Conservation (phyloP, 805 yeast species). For the Spathaspora passalidarum region DNA sequence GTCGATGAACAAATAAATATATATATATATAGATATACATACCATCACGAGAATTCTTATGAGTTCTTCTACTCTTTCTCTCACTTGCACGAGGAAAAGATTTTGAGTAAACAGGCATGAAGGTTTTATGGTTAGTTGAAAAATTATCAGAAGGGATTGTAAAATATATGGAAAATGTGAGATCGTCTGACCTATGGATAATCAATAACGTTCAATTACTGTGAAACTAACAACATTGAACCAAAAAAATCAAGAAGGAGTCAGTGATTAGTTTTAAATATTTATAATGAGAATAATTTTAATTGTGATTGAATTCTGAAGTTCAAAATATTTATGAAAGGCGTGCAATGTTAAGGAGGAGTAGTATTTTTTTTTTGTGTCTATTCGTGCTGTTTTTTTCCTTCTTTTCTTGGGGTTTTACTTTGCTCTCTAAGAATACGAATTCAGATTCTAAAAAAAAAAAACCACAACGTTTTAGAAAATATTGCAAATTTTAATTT, state of each 20-base stretch:
- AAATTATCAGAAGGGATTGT: no score
- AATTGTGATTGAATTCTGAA: neutral
- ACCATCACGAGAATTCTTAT: conserved; percentile 38
- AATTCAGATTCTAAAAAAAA: neutral
- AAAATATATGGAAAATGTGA: no score
- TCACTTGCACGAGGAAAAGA: conserved; percentile 9
- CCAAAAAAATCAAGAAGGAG: neutral
- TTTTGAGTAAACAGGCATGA: neutral
- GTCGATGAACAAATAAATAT: neutral
- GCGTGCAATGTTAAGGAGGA: neutral
- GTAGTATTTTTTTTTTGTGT: neutral
- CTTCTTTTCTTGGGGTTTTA: neutral
- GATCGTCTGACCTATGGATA: no score
- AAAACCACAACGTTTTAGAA: neutral
- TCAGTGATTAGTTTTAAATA: neutral
- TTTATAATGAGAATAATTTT: neutral
- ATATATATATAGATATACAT: conserved; percentile 6
- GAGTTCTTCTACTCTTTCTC: conserved; percentile 34
- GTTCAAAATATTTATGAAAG: neutral
- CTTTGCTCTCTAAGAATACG: neutral
- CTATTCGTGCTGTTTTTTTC: no score
- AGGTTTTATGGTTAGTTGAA: neutral
- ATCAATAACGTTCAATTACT: neutral
- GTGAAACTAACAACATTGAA: neutral
- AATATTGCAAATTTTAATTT: neutral